Percentiles rank a stretch among this genome's conserved stretches.
These are phyloP conservation scores for Exophiala dermatitidis DNA, from an alignment of 2,329 filamentous ascomycete genomes.

Conservation along the genomic window DNA sequence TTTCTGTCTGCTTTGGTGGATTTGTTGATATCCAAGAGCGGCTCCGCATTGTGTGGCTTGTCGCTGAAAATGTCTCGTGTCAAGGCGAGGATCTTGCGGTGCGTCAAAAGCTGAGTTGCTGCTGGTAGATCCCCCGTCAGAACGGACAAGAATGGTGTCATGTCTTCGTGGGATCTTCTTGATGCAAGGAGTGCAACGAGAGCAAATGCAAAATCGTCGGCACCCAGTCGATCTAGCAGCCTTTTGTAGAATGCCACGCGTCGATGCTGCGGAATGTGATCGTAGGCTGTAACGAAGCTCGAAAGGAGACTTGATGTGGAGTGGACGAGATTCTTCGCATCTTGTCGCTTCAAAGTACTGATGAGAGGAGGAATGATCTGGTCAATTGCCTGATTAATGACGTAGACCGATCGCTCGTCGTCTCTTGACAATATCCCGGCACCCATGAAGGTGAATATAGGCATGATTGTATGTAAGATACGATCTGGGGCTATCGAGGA, in stretches of 20 bases:
- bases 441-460: slow-evolving; percentile 97
- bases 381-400: slow-evolving; percentile 88
- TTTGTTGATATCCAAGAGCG: slow-evolving; percentile 58
- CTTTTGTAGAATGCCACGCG: slow-evolving; percentile 76
- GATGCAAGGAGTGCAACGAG: slow-evolving; percentile 86
- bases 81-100: slow-evolving; percentile 69
- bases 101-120: slow-evolving; percentile 64
- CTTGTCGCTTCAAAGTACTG: slow-evolving; percentile 69
- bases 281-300: slow-evolving; percentile 92
- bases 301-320: slow-evolving; percentile 85
- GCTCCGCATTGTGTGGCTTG: slow-evolving; percentile 65
- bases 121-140: slow-evolving; percentile 67
- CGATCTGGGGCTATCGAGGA: slow-evolving; percentile 83
- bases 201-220: slow-evolving; percentile 80
- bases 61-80: slow-evolving; percentile 67
- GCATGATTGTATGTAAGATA: slow-evolving; percentile 96
- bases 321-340: slow-evolving; percentile 58
- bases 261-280: slow-evolving; percentile 86
- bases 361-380: slow-evolving; percentile 90
- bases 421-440: slow-evolving; percentile 83
- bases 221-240: slow-evolving; percentile 74
- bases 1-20: slow-evolving; percentile 13
- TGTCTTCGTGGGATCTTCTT: slow-evolving; percentile 70
- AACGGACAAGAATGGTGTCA: slow-evolving; percentile 67
- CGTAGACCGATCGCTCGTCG: slow-evolving; percentile 93